Conservation (phyloP, 441 rosid species). For the Gossypium gossypioides region DNA sequence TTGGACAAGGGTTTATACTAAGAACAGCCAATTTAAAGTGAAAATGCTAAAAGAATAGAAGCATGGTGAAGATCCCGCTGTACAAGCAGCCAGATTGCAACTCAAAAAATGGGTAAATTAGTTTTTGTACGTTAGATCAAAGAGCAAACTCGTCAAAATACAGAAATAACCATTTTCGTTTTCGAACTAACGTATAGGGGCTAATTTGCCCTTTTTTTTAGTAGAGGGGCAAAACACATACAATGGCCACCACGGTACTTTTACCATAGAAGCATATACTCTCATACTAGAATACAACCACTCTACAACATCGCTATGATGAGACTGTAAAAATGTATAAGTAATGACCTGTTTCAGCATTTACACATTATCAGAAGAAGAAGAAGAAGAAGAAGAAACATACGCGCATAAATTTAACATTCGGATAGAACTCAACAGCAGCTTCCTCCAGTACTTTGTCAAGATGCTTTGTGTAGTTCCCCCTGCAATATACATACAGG, state of each 20-base stretch:
- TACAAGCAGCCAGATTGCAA: too few relatives aligned
- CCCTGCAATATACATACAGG: conserved; percentile 27
- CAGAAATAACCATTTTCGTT: too few relatives aligned
- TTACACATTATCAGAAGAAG: not conserved
- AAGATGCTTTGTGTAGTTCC: conserved; percentile 75
- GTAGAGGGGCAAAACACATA: too few relatives aligned
- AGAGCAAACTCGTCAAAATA: too few relatives aligned
- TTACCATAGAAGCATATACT: not conserved
- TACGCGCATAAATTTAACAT: conserved; percentile 37
- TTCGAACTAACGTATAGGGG: too few relatives aligned
- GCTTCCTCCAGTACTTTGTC: conserved; percentile 79
- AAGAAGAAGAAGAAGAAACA: conserved; percentile 11
- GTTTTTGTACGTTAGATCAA: too few relatives aligned
- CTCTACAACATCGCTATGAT: not conserved
- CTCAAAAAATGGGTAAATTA: too few relatives aligned
- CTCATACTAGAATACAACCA: not conserved
- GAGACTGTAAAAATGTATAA: not conserved
- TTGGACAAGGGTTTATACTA: not conserved
- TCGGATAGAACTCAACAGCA: conserved; percentile 74
- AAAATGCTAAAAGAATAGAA: not conserved
- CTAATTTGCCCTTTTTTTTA: too few relatives aligned
- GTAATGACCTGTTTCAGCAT: not conserved
- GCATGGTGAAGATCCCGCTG: not conserved
- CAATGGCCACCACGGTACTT: too few relatives aligned
- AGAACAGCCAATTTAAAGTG: not conserved